Conservation (phyloP, 352 stramenopile species). For the Phytopythium chamaehyphon region DNA sequence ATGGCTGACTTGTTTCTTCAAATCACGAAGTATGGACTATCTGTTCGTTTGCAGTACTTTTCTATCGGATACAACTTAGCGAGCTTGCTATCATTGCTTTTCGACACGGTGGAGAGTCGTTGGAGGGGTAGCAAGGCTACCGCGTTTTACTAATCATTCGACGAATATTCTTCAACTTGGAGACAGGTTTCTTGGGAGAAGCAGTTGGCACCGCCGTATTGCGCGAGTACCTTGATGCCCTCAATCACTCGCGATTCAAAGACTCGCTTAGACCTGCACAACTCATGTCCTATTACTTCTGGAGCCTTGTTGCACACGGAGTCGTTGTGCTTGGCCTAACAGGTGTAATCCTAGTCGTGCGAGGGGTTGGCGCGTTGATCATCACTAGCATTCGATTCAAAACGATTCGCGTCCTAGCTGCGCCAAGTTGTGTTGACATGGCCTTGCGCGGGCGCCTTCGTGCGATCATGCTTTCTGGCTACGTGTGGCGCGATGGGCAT, state of each 20-base stretch:
- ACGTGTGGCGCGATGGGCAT: conserved; percentile 10
- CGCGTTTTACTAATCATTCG: conserved; percentile 10
- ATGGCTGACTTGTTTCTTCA: conserved; percentile 31
- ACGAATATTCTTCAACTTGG: conserved; percentile 27
- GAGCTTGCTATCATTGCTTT: conserved; percentile 30
- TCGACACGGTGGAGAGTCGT: conserved; percentile 23
- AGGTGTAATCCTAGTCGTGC: conserved; percentile 10
- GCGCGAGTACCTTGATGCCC: conserved; percentile 18
- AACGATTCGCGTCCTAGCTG: conserved; percentile 7
- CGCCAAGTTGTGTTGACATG: conserved; percentile 13
- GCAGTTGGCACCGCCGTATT: conserved; percentile 17
- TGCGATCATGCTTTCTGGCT: conserved; percentile 10
- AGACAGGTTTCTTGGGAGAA: conserved; percentile 26
- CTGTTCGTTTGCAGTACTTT: conserved; percentile 30
- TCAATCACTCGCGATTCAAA: conserved; percentile 22
- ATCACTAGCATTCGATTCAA: conserved; percentile 9
- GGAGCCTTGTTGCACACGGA: conserved; percentile 25
- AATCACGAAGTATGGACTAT: conserved; percentile 24
- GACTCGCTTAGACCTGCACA: conserved; percentile 3
- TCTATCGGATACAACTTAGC: conserved; percentile 32
- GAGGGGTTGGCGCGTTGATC: conserved; percentile 8
- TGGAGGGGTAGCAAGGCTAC: conserved; percentile 13
- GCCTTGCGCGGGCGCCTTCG: conserved; percentile 7
- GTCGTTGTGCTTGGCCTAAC: conserved; percentile 14
- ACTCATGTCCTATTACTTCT: conserved; percentile 19